phyloP scores from a whole-genome alignment of 2,329 filamentous ascomycete species.

The Penicillium sp. region DNA sequence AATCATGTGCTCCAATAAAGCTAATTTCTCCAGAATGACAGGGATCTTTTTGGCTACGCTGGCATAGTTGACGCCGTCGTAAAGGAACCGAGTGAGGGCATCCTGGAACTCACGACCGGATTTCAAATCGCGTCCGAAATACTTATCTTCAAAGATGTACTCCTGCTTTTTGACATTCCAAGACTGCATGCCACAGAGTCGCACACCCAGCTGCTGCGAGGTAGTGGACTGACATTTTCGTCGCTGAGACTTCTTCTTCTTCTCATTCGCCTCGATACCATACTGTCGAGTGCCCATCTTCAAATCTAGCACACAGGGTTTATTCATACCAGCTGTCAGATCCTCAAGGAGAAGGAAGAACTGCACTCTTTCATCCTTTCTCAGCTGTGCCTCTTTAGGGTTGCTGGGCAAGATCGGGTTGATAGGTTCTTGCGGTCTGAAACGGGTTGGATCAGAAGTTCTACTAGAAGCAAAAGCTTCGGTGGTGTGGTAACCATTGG shows the following conservation, averaged over 20 bases:
- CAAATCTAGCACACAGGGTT: constrained; percentile 92
- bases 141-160: constrained; percentile 98
- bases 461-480: background rate
- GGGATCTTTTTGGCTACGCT: constrained; percentile 87
- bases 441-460: constrained; percentile 2
- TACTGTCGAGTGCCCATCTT: constrained; percentile 99
- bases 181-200: constrained; percentile 92
- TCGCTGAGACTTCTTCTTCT: constrained; percentile 89
- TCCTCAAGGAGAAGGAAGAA: constrained; percentile 94
- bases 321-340: constrained; percentile 92
- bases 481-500: background rate
- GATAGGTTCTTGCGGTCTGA: constrained; percentile 18
- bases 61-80: constrained; percentile 77
- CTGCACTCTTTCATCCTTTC: constrained; percentile 64
- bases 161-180: constrained; percentile 83
- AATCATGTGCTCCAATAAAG: constrained; percentile 79
- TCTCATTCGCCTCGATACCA: constrained; percentile 83
- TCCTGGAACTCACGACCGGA: constrained; percentile 85
- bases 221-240: constrained; percentile 92
- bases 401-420: constrained; percentile 58
- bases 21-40: constrained; percentile 77
- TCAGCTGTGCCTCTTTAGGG: constrained; percentile 68
- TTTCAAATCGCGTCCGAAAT: constrained; percentile 85
- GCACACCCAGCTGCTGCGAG: constrained; percentile 83
- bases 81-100: constrained; percentile 84